These are phyloP conservation scores for Setaria italica DNA, from an alignment of 202 grass and related monocot species.

Conservation along the genomic window DNA sequence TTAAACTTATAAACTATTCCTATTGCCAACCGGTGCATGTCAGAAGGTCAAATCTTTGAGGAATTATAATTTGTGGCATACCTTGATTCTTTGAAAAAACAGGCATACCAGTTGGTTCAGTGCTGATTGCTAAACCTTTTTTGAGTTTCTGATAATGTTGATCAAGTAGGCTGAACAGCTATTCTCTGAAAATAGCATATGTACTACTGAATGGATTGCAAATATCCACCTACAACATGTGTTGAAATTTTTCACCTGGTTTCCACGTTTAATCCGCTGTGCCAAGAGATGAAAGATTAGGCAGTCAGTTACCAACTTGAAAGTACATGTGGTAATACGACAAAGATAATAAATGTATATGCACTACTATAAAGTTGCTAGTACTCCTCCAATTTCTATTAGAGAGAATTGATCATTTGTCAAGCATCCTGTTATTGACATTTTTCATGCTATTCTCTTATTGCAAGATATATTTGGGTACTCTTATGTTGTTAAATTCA, in stretches of 20 bases:
- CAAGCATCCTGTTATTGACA: neutral
- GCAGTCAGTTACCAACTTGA: neutral
- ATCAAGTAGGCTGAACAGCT: neutral
- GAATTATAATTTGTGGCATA: neutral
- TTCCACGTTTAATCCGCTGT: neutral
- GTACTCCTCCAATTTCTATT: neutral
- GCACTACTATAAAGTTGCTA: neutral
- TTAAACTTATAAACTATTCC: neutral
- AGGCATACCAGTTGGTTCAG: no score
- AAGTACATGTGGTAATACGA: neutral
- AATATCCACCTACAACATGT: neutral
- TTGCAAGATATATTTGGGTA: conserved; percentile 4
- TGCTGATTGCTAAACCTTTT: neutral
- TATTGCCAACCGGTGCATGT: neutral
- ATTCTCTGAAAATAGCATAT: neutral
- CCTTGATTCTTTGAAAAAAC: no score
- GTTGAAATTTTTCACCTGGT: neutral
- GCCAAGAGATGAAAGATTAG: neutral
- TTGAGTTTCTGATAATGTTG: neutral
- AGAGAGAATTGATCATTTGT: neutral
- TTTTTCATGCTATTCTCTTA: neutral
- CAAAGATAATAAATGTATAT: neutral
- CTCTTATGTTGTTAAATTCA: conserved; percentile 35
- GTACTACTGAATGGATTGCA: neutral
- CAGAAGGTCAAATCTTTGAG: neutral